Evolutionary conservation across 23 red algal genomes (phyloP).

Genomic region (Agarophyton chilense): DNA sequence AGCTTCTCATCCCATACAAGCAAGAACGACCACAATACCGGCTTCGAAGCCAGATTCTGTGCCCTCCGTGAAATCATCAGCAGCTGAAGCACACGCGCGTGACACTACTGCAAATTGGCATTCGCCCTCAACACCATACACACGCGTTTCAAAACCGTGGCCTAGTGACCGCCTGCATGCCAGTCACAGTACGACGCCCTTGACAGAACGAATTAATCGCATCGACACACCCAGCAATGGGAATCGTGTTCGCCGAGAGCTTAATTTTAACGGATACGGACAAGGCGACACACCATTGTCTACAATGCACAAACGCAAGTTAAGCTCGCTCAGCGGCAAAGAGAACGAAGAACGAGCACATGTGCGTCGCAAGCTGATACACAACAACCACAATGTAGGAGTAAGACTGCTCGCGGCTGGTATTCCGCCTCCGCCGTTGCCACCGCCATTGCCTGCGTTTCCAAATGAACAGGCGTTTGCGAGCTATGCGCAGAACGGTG

Average conservation of each 20-base stretch:
- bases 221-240: constrained; percentile 8
- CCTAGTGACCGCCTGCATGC: not conserved
- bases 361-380: not conserved
- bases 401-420: constrained; percentile 11
- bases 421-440: constrained; percentile 18
- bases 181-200: not conserved
- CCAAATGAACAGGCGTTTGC: not conserved
- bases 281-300: not conserved
- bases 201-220: constrained; percentile 36
- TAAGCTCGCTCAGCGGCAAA: not conserved
- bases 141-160: not conserved
- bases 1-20: not conserved
- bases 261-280: constrained; percentile 40
- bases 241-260: constrained; percentile 35
- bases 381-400: not conserved
- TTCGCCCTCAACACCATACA: constrained; percentile 1
- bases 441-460: constrained; percentile 21
- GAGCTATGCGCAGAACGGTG: not conserved
- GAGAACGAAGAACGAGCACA: constrained; percentile 3
- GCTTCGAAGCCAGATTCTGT: not conserved
- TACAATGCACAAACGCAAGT: constrained; percentile 2
- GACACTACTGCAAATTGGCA: not conserved
- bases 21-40: not conserved
- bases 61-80: not conserved
- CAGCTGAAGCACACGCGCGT: no score